These are phyloP conservation scores for Diaporthe caulivora DNA, from an alignment of 2,329 filamentous ascomycete species.

Conservation along the genomic window DNA sequence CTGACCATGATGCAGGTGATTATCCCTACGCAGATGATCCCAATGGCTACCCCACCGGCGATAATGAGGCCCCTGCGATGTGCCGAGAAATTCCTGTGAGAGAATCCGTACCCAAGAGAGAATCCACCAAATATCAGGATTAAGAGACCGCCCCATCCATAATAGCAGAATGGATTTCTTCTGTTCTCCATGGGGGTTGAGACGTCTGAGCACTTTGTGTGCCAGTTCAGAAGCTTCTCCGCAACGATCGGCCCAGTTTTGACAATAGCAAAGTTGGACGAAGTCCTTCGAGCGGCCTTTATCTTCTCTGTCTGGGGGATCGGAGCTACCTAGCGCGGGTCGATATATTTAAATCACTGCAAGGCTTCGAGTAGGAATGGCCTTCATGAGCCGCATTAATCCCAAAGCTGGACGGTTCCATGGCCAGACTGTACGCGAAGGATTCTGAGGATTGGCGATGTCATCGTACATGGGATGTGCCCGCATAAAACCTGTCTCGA, in stretches of 20 bases:
- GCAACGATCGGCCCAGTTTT: too few species aligned
- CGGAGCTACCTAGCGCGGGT: neutral
- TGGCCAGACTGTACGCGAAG: neutral
- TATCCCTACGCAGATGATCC: neutral
- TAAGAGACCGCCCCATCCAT: neutral
- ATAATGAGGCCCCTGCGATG: slow-evolving; percentile 6
- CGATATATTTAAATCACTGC: neutral
- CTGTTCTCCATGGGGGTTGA: neutral
- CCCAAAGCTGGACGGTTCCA: neutral
- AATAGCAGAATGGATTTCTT: neutral
- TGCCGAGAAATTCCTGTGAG: neutral
- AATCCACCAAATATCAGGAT: neutral
- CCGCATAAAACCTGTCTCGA: neutral
- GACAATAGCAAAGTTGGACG: neutral
- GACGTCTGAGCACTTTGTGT: neutral
- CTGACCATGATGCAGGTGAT: neutral
- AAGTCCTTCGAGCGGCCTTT: neutral
- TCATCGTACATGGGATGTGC: neutral
- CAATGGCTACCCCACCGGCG: slow-evolving; percentile 1
- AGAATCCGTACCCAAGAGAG: neutral
- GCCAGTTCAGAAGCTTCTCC: neutral
- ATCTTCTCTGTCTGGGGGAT: neutral
- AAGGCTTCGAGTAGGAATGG: neutral
- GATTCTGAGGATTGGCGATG: neutral
- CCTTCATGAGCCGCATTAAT: neutral